Evolutionary conservation across 2,329 filamentous ascomycete genomes (phyloP), one percentile per base, ranked within the genome.

Genomic region (Ophiocordyceps camponoti-saundersi): DNA sequence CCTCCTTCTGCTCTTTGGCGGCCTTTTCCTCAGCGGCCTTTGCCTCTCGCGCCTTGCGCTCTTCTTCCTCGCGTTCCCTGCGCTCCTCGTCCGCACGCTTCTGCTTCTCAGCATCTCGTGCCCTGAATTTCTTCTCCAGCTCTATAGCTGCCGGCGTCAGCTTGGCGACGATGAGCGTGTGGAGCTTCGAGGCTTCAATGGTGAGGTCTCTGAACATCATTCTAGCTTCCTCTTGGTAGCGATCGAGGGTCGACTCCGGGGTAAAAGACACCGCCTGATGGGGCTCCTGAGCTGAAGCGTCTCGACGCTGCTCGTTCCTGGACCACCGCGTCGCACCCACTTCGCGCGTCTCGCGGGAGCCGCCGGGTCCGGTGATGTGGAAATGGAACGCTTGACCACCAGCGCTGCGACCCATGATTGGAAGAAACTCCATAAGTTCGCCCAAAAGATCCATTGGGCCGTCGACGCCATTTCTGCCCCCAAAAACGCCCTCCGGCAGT

Each of bases 211-310:
- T 65, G 61, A 92, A 96, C 1, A 96, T 72, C 61, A 98, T 80
- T 52, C 82, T 80, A 10, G 88, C 82, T 61, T 96, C 93, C 58
- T 95, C 87, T 58, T 85, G 78, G 82, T 93, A 98, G 50, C 92
- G 81, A 46, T 75, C 72, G 47, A 74, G 69, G 1, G 92, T 96
- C 10, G 77, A 71, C 36, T 79, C 76, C 10, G 86, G 72, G 20
- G 72, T 67, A 60, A 96, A 96, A 3, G 79, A 69, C 23, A 89
- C 80, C 13, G 86, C 82, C 54, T 84, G 81, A n/a, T 77, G 70
- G 13, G 82, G 82, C 48, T 85, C 82, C 56, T 73, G 65, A 52
- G 67, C 61, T 36, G 63, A 54, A 18, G 52, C 54, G 21, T 75
- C 72, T 13, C 72, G 67, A 22, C 74, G 70, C 39, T 63, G 61